Evolutionary conservation across 1,284 basidiomycete species (phyloP), one percentile per base, ranked within the genome.

Genomic region (Chiua sp.): DNA sequence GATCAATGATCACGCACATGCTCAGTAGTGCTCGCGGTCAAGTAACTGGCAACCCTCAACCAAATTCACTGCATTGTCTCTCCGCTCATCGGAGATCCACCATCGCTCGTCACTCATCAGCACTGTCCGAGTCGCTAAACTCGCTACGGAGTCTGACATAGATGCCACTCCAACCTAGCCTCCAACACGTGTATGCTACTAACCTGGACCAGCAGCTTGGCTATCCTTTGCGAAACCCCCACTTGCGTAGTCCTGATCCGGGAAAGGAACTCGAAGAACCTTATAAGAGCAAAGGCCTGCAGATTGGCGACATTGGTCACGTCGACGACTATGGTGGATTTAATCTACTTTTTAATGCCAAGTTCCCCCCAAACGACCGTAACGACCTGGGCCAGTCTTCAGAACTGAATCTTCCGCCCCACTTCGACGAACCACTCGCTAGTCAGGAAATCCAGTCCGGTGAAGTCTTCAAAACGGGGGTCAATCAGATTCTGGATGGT

Each of bases 251-350:
- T 32, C 30, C 30, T 10, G 30, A 32, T 32, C 62, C 62, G 26
- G 44, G 12, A 7, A 30, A 37, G 16, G 20, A n/a, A 10, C 44
- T 55, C 30, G 10, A 12, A 16, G 37, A 55, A 22, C 37, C 28
- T 3, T 48, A 56, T 4, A 37, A 10, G 20, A 33, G n/a, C 10
- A 39, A 51, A 1, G 62, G 62, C 4, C 35, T 52, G 8, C 52
- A 48, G 28, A 63, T 63, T 15, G 63, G 62, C 4, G 62, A 63
- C 18, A 54, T 63, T 8, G 62, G 62, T 16, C 39, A 50, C 32
- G 47, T 50, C 11, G 22, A 54, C 46, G 4, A 22, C 1, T 13
- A 54, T 8, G 62, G 62, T 2, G 13, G 11, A 42, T 54, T 63
- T 16, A 15, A 16, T 11, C 32, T 52, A 51, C 37, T 64, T 16